These are phyloP conservation scores for Colletotrichum viniferum DNA, from an alignment of 2,329 filamentous ascomycete species.

Conservation along the genomic window DNA sequence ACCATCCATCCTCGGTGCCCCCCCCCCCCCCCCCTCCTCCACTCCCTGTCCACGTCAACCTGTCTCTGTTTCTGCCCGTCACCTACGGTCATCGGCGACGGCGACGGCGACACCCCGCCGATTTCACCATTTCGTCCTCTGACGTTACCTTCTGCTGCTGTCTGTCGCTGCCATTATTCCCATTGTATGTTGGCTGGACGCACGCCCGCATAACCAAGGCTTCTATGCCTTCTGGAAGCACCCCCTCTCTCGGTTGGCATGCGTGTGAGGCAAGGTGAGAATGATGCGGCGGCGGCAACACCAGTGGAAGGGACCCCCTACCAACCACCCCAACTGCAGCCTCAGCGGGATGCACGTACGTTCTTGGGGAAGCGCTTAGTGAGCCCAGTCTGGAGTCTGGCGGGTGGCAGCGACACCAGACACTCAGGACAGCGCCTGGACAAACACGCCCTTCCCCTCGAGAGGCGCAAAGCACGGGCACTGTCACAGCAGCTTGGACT, in stretches of 20 bases:
- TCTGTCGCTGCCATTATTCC: not conserved
- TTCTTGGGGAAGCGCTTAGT: slow-evolving; percentile 17
- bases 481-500: slow-evolving; percentile 31
- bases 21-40: not conserved
- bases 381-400: slow-evolving; percentile 5
- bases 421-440: slow-evolving; percentile 13
- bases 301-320: not conserved
- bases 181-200: not conserved
- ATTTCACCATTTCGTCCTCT: not conserved
- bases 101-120: slow-evolving; percentile 4
- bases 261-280: not conserved
- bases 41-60: slow-evolving; percentile 10
- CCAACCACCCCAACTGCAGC: slow-evolving; percentile 11
- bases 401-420: slow-evolving; percentile 1
- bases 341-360: slow-evolving; percentile 2
- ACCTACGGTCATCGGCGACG: not conserved
- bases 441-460: slow-evolving; percentile 13
- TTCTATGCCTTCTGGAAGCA: slow-evolving; percentile 19
- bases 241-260: not conserved
- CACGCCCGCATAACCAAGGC: not conserved
- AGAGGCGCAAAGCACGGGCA: slow-evolving; percentile 10
- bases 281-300: not conserved
- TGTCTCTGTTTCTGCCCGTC: slow-evolving; percentile 9
- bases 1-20: slow-evolving; percentile 3
- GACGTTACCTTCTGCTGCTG: not conserved